Percentiles rank a stretch among this genome's conserved stretches.
Conservation (phyloP, 2,329 filamentous ascomycete species). For the Botrytis paeoniae region DNA sequence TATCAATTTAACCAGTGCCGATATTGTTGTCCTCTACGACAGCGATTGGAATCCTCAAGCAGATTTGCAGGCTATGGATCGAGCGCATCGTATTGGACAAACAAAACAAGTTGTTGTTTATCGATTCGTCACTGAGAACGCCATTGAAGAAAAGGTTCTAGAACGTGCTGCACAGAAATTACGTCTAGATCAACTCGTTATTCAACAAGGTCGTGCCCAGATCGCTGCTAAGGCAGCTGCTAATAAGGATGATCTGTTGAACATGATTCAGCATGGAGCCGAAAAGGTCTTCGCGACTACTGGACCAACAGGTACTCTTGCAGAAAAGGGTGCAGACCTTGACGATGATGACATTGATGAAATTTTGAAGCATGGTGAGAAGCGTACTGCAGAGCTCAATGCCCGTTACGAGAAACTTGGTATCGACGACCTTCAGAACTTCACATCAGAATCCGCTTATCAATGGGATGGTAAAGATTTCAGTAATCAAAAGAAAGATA, state of each 20-base stretch:
- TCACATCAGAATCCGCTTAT: constrained; percentile 94
- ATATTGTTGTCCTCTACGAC: constrained; percentile 95
- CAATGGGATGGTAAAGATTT: constrained; percentile 99
- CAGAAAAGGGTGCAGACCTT: constrained; percentile 60
- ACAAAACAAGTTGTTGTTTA: constrained; percentile 98
- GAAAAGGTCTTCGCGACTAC: constrained; percentile 84
- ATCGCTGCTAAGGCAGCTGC: constrained; percentile 85
- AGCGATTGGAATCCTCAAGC: constrained; percentile 99
- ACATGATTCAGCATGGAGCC: constrained; percentile 99
- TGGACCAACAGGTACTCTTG: constrained; percentile 58
- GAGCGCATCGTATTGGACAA: constrained; percentile 96
- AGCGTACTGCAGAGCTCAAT: constrained; percentile 84
- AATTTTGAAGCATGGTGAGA: constrained; percentile 82
- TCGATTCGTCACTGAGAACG: constrained; percentile 94
- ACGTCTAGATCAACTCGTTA: constrained; percentile 92
- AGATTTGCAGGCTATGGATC: constrained; percentile 97
- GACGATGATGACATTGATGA: constrained; percentile 86
- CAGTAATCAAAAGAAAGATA: constrained; percentile 84
- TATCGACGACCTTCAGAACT: constrained; percentile 95
- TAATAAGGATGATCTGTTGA: constrained; percentile 92
- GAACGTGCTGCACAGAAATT: constrained; percentile 96
- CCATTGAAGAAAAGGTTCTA: constrained; percentile 96
- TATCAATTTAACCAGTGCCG: constrained; percentile 92
- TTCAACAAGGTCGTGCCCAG: constrained; percentile 94
- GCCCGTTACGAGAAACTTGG: constrained; percentile 95